phyloP scores from a whole-genome alignment of 768 basidiomycete genomes.

The Sporobolomyces roseus region DNA sequence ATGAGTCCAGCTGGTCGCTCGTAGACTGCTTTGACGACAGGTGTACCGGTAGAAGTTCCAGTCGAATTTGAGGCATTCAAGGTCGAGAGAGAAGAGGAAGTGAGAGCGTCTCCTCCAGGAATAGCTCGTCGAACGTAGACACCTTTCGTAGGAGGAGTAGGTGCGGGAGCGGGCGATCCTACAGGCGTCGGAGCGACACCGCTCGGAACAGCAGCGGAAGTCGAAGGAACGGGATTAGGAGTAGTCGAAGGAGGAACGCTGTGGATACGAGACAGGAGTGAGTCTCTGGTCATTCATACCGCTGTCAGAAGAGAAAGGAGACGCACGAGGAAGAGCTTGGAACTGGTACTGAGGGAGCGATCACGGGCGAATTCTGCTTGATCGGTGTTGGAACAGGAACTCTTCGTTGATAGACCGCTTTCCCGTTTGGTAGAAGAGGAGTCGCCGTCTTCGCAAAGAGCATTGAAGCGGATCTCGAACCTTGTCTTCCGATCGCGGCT shows the following conservation, averaged over 20 bases:
- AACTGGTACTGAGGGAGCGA: background rate
- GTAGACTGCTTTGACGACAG: slow-evolving; percentile 21
- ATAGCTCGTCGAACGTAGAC: slow-evolving; percentile 30
- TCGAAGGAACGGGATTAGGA: background rate
- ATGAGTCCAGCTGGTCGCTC: slow-evolving; percentile 3
- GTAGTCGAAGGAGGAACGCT: background rate
- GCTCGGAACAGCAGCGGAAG: too few relatives aligned
- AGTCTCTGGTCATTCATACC: background rate
- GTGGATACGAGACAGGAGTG: background rate
- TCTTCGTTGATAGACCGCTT: slow-evolving; percentile 1
- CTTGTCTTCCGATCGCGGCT: background rate
- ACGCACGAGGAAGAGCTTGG: too few relatives aligned
- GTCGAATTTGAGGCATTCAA: background rate
- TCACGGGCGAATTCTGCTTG: too few relatives aligned
- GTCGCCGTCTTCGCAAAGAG: background rate
- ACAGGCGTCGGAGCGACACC: too few relatives aligned
- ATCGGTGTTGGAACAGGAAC: background rate
- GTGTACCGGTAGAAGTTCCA: background rate
- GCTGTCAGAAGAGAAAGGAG: too few relatives aligned
- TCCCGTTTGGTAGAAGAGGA: background rate
- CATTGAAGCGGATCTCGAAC: background rate
- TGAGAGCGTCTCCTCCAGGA: background rate
- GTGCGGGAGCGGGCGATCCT: background rate
- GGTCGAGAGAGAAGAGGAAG: background rate
- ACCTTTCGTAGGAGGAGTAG: too few relatives aligned